These are phyloP conservation scores for Coemansia sp. DNA, from an alignment of 192 early-diverging fungal genomes.

Conservation along the genomic window DNA sequence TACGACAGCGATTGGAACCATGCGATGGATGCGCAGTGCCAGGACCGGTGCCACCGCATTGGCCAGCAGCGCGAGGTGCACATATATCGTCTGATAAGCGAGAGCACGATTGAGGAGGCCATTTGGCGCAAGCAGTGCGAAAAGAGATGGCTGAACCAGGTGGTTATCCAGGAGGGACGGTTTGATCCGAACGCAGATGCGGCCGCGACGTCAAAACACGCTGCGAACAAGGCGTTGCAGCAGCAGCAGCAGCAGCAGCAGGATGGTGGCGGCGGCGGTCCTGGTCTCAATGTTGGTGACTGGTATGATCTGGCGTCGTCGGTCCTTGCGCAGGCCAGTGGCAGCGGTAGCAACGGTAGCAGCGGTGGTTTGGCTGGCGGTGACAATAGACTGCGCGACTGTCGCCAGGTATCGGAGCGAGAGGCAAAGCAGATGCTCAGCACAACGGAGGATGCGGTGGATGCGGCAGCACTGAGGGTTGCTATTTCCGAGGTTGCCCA, in stretches of 20 bases:
- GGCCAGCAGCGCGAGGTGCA: slow-evolving; percentile 84
- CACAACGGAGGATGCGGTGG: slow-evolving; percentile 42
- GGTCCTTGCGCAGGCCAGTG: slow-evolving; percentile 25
- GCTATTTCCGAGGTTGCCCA: slow-evolving; percentile 40
- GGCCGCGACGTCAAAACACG: neutral
- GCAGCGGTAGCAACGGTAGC: neutral
- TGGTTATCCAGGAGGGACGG: slow-evolving; percentile 77
- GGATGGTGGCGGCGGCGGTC: neutral
- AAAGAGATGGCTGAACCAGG: slow-evolving; percentile 74
- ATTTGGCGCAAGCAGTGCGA: slow-evolving; percentile 78
- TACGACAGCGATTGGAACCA: slow-evolving; percentile 95
- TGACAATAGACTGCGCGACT: neutral
- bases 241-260: slow-evolving; percentile 1
- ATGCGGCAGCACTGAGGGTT: slow-evolving; percentile 28
- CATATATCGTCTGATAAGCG: slow-evolving; percentile 74
- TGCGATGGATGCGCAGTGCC: slow-evolving; percentile 94
- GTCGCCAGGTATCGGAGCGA: slow-evolving; percentile 17
- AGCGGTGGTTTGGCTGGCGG: neutral
- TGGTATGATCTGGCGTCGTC: slow-evolving; percentile 43
- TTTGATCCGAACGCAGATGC: slow-evolving; percentile 63
- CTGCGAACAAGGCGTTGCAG: neutral
- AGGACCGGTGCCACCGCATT: slow-evolving; percentile 95
- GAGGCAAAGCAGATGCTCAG: slow-evolving; percentile 14
- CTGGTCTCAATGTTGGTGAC: slow-evolving; percentile 24
- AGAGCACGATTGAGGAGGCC: slow-evolving; percentile 74